phyloP scores from a whole-genome alignment of 2,329 filamentous ascomycete genomes.

The Penicillium sp. region DNA sequence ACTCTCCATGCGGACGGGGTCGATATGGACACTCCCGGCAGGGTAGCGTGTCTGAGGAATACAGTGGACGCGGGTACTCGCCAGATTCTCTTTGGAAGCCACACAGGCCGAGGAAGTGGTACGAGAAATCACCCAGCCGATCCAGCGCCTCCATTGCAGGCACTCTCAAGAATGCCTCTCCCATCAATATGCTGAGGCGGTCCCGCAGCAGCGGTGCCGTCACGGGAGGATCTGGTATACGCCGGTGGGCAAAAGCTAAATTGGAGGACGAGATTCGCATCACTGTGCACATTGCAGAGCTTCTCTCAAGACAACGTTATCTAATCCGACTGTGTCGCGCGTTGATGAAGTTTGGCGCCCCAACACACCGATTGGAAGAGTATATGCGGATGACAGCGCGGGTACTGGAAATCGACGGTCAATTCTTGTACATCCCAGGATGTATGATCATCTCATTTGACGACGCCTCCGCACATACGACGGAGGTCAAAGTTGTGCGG shows the following conservation, averaged over 20 bases:
- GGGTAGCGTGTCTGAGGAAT: slow-evolving; percentile 37
- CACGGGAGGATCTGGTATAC: slow-evolving; percentile 19
- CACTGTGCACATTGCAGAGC: slow-evolving; percentile 65
- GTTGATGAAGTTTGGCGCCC: slow-evolving; percentile 86
- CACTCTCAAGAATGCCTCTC: slow-evolving; percentile 33
- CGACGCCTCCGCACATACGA: slow-evolving; percentile 48
- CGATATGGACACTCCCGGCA: slow-evolving; percentile 34
- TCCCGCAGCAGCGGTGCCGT: slow-evolving; percentile 41
- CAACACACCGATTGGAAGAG: slow-evolving; percentile 85
- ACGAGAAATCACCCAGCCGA: slow-evolving; percentile 41
- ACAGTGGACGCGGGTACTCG: slow-evolving; percentile 34
- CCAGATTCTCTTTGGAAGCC: slow-evolving; percentile 36
- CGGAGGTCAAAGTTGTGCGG: slow-evolving; percentile 50
- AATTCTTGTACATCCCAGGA: slow-evolving; percentile 86
- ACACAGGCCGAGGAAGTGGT: slow-evolving; percentile 41
- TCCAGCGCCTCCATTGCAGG: slow-evolving; percentile 40
- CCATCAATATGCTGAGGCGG: slow-evolving; percentile 36
- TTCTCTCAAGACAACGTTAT: slow-evolving; percentile 78
- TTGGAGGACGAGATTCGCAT: slow-evolving; percentile 57
- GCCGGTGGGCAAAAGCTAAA: slow-evolving; percentile 15
- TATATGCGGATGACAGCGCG: slow-evolving; percentile 88
- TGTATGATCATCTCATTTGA: slow-evolving; percentile 95
- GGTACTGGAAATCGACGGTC: slow-evolving; percentile 85
- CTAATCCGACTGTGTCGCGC: slow-evolving; percentile 81
- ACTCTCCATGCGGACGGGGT: slow-evolving; percentile 20